Conservation (phyloP, 345 rosid species). For the Salix udensis region DNA sequence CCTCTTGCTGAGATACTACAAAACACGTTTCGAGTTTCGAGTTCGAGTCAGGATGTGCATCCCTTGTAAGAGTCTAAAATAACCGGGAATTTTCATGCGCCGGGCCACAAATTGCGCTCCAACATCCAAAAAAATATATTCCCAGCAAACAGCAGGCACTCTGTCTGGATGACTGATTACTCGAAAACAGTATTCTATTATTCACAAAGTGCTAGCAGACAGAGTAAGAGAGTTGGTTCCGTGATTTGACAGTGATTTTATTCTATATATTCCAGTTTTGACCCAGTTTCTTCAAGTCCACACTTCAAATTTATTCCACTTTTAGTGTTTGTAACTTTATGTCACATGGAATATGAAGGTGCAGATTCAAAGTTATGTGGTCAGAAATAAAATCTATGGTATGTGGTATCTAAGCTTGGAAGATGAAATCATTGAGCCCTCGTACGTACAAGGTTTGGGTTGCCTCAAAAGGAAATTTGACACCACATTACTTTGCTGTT, state of each 20-base stretch:
- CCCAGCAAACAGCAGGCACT: background rate
- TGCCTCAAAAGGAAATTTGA: slow-evolving; percentile 1
- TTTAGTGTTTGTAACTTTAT: background rate
- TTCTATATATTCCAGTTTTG: background rate
- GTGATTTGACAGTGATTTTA: background rate
- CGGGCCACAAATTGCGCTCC: too few relatives aligned
- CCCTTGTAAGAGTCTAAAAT: too few relatives aligned
- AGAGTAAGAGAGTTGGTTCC: too few relatives aligned
- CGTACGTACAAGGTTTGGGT: too few relatives aligned
- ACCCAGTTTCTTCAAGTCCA: background rate
- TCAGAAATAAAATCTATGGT: background rate
- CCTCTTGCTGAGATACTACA: too few relatives aligned
- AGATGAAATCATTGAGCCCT: too few relatives aligned
- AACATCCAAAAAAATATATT: too few relatives aligned
- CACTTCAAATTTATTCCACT: background rate
- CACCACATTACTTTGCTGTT: background rate
- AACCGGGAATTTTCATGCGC: too few relatives aligned
- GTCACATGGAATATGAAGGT: too few relatives aligned
- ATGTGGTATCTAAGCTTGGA: background rate
- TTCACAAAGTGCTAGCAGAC: too few relatives aligned
- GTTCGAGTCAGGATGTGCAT: too few relatives aligned
- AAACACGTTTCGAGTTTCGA: too few relatives aligned
- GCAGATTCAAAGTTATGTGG: background rate
- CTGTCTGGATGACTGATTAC: background rate
- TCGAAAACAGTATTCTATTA: background rate